Evolutionary conservation across 2,329 filamentous ascomycete genomes (phyloP), one percentile per base, ranked within the genome.

Genomic region (Atkinsonella hypoxylon): DNA sequence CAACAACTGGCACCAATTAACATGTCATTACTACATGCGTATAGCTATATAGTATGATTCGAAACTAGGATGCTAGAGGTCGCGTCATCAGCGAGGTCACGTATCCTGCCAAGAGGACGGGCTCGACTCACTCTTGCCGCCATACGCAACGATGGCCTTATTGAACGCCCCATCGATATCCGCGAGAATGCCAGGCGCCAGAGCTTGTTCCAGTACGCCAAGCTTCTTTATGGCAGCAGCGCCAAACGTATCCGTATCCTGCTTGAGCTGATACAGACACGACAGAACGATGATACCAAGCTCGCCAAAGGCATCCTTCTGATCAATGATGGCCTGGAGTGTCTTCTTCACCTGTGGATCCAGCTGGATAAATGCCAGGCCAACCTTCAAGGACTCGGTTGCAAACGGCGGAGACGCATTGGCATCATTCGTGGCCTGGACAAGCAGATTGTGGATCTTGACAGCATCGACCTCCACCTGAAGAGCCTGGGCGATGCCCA

Each of bases 401-500:
- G 41, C 48, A 22, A 50, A 50, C 26, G 42, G 17, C 42, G 41
- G 42, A 20, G 42, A 45, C 10, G 31, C 41, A 4, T 40, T 46
- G 22, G 48, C 43, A 18, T 46, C 42, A 18, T 46, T n/a, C n/a
- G 15, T 11, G 22, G 31, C 17, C n/a, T 20, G 45, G 22, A 50
- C 2, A 15, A 50, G 48, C 5, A n/a, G n/a, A 13, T 46, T 50
- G 48, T 50, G 48, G n/a, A 45, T 32, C 1, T 45, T 20, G 20
- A 50, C 48, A 13, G 17, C 34, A 20, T 50, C 48, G 12, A 26
- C 22, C 31, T 50, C 13, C 11, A 50, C 42, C 48, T 50, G 42
- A 1, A 50, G 48, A n/a, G 48, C 48, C 26, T 50, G 48, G 11
- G 48, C 31, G 32, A 45, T 50, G 22, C 48, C 48, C 10, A 17